Evolutionary conservation across 1,284 basidiomycete species (phyloP), one percentile per base, ranked within the genome.

Genomic region (Ustilago hordei): DNA sequence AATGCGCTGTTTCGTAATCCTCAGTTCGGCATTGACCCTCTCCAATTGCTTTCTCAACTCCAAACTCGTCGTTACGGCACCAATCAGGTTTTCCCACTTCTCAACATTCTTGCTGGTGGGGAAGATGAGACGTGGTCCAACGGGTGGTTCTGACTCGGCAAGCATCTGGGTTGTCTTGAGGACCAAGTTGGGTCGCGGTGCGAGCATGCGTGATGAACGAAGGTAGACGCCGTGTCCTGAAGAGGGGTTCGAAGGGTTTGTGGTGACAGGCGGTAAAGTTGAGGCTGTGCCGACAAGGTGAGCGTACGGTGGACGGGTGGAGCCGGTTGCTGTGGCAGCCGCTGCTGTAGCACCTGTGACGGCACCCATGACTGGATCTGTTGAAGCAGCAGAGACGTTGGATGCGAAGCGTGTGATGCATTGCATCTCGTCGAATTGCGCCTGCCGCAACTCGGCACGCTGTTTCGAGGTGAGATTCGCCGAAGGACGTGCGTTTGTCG

Each of bases 51-150:
- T 84, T 50, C 84, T 75, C 74, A 86, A 71, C 67, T 86, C 85
- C 54, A 86, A 65, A 8, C 79, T 67, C 32, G 80, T 79, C 35
- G 84, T 83, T 8, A 85, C 81, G 5, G 85, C 85, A 11, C 85
- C 85, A 8, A 86, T 55, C 11, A 86, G 73, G 15, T 82, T 83
- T 58, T 86, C 85, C 84, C 85, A 86, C 60, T 82, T 84, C 50
- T 85, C 85, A 13, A 81, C 74, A 36, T 86, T 86, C 39, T 64
- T 66, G 32, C 69, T 68, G 2, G 85, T 86, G 3, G 85, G 84
- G 70, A 83, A 86, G 41, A 84, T 78, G 9, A 86, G 67, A 6
- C 82, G 61, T 1, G 80, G 68, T 1, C 78, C 79, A 28, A 85
- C 69, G 31, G 81, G 74, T 9, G 84, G 83, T 23, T 76, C 57